Evolutionary conservation across 2,329 filamentous ascomycete species (phyloP).

Genomic region (Claviceps sp.): DNA sequence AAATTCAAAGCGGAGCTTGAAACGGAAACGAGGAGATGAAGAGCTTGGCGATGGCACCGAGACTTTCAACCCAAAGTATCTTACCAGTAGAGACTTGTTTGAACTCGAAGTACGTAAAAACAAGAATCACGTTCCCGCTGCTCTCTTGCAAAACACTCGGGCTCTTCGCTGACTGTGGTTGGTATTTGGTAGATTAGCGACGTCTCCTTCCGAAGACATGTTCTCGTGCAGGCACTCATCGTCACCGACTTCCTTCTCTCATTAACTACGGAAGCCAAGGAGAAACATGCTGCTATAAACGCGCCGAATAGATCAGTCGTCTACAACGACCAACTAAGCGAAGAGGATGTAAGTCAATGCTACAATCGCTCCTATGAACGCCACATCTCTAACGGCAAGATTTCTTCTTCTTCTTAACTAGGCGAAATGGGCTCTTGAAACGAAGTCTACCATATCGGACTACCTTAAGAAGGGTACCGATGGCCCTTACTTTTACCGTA

Average conservation of each 20-base stretch:
- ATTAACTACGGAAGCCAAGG: conserved; percentile 67
- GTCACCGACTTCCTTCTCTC: conserved; percentile 92
- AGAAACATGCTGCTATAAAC: conserved; percentile 55
- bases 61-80: conserved; percentile 86
- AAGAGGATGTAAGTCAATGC: conserved; percentile 59
- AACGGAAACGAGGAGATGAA: conserved; percentile 52
- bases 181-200: conserved; percentile 58
- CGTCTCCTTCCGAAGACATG: conserved; percentile 83
- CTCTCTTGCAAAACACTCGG: not conserved
- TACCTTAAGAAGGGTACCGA: conserved; percentile 73
- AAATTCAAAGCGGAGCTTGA: conserved; percentile 51
- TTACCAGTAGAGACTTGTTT: conserved; percentile 94
- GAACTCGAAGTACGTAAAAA: conserved; percentile 61
- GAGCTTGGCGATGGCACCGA: conserved; percentile 35
- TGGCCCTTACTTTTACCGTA: conserved; percentile 86
- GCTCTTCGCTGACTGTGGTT: not conserved
- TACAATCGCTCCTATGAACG: not conserved
- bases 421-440: conserved; percentile 73
- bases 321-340: conserved; percentile 62
- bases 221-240: conserved; percentile 89
- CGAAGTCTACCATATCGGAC: conserved; percentile 63
- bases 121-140: not conserved
- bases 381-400: not conserved
- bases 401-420: conserved; percentile 19
- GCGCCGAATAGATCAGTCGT: conserved; percentile 74